Evolutionary conservation across 495 filamentous ascomycete genomes (phyloP).

Genomic region (Glonium stellatum): DNA sequence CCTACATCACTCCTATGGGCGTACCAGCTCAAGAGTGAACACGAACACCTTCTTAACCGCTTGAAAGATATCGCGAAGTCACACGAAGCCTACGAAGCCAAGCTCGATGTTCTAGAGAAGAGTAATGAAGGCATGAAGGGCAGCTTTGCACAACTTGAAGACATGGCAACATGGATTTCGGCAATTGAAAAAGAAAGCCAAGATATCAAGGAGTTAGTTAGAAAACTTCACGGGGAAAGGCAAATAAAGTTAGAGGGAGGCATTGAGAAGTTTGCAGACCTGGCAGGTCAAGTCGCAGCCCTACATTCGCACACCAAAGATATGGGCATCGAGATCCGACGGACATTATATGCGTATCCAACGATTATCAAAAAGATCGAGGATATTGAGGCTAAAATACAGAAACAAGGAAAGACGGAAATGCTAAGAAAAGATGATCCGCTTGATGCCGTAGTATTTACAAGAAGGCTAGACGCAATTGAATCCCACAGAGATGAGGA

Average conservation of each 20-base stretch:
- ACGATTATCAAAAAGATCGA: slow-evolving; percentile 1
- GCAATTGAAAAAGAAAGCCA: slow-evolving; percentile 9
- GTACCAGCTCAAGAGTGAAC: slow-evolving; percentile 34
- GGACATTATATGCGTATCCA: background rate
- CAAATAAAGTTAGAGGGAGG: background rate
- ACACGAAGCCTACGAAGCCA: background rate
- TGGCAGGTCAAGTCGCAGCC: slow-evolving; percentile 3
- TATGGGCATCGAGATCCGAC: background rate
- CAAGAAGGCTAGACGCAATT: slow-evolving; percentile 9
- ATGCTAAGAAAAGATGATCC: slow-evolving; percentile 6
- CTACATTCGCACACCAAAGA: slow-evolving; percentile 3
- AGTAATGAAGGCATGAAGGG: slow-evolving; percentile 3
- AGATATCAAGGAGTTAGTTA: slow-evolving; percentile 9
- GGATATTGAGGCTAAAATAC: slow-evolving; percentile 1
- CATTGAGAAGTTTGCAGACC: slow-evolving; percentile 1
- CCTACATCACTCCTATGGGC: slow-evolving; percentile 35
- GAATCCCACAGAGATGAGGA: slow-evolving; percentile 9
- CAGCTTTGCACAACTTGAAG: background rate
- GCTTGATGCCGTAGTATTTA: slow-evolving; percentile 4
- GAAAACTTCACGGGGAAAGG: background rate
- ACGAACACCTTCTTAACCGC: slow-evolving; percentile 30
- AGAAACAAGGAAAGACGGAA: slow-evolving; percentile 1
- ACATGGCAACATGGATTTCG: background rate
- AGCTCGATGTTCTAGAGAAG: slow-evolving; percentile 6
- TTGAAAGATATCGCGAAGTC: slow-evolving; percentile 27